Base-by-base conservation (phyloP, 176 grass and related monocot genomes). In the Zizania latifolia region DNA sequence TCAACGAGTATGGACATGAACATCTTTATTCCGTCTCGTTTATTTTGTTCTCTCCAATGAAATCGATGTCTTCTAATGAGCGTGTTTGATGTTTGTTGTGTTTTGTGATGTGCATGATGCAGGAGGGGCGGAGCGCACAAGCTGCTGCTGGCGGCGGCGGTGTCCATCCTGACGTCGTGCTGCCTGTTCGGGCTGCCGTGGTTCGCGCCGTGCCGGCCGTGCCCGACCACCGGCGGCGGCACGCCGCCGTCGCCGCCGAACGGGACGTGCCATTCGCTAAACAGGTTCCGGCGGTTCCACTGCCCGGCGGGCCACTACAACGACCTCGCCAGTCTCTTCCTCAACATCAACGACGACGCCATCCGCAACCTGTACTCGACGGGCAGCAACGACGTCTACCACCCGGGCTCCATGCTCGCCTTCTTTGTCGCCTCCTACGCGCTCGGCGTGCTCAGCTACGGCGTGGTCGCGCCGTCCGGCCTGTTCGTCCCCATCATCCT, bases 401-500 rank as follows among this genome's bases (percentile, higher is more conserved):
- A 91, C 32, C 82, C 79, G 16, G 60, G 48, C 7, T 93, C 94
- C 51, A 87, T 97, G 81, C 1, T 86, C 50, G 38, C 76, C 5
- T 92, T 93, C 81, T 97, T 97, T 57, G 6, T 87, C 5, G 67
- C 94, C 4, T 92, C 94, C 4, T 97, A 97, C 58, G 69, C 70
- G 8, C 85, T 97, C 1, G 88, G 94, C 70, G 63, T 97, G 10
- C 82, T 97, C 21, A 97, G 94, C 78, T 97, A 97, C 68, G 94
- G 94, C 50, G 94, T 97, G 3, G 94, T 93, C 0, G 88, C 94
- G 6, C 94, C 94, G 23, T 93, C 92, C 0, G 94, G 94, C 9
- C 81, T 93, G 9, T 98, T 98, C 6, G 86, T 98, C 7, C 94
- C 94, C 33, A 81, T 98, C 59, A 98, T 98, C 72, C 86, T 98